Evolutionary conservation across 2,329 filamentous ascomycete genomes (phyloP), one percentile per base, ranked within the genome.

Genomic region (Aureobasidium sp.): DNA sequence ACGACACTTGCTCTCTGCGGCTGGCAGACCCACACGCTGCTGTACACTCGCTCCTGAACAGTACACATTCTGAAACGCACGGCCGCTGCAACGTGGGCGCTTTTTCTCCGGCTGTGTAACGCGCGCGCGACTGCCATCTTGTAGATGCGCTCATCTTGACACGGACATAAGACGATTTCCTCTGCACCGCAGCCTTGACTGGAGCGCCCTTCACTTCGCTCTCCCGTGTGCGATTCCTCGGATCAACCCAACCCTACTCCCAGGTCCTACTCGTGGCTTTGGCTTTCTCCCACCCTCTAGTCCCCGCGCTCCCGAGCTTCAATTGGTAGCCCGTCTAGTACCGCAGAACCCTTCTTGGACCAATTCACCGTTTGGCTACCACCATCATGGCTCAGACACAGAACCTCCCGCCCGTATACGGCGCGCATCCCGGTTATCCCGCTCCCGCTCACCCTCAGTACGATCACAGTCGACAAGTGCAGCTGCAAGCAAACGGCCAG

Each of bases 81-180:
- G 57, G 57, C 39, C 57, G 37, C 57, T 61, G 57, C 57, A 61
- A 61, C 57, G 57, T 61, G 57, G 37, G 57, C 57, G 57, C 57
- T 51, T 52, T 61, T 37, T 29, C 56, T 49, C 34, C 56, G 15
- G 56, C 34, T 52, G 57, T 61, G 57, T 61, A 61, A 61, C 57
- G 47, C 57, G 57, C 57, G 57, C 57, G 57, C 57, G 57, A 51
- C 41, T 60, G 44, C n/a, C 45, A 41, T 49, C 45, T 42, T 9
- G 57, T 42, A 36, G 34, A 61, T 61, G 57, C 57, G 47, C 45
- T 42, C 27, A 14, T 52, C 47, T 61, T 37, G 57, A 61, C 57
- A 39, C 57, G 41, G 34, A 52, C 57, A 34, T 31, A 61, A 51
- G 47, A 52, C 31, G 9, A 25, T 48, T 14, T n/a, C 27, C 27